Evolutionary conservation across 192 early-diverging fungal genomes (phyloP).

Genomic region (Linnemannia hyalina): DNA sequence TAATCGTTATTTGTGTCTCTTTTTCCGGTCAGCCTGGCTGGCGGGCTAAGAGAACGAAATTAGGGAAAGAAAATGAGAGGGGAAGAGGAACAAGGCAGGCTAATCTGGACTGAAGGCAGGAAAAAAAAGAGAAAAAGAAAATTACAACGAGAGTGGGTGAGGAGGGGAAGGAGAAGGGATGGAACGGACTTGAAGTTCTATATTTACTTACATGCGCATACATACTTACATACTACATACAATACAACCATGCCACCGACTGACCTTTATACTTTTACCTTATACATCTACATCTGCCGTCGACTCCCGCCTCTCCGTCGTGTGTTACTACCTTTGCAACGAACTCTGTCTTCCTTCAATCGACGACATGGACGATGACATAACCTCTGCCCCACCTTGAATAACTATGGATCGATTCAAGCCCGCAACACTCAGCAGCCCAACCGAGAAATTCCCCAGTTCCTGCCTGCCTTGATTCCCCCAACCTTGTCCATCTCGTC

Average conservation of each 20-base stretch:
- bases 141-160: not conserved
- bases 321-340: not conserved
- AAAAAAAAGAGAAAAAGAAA: not conserved
- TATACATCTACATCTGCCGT: constrained; percentile 4
- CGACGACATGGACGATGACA: not conserved
- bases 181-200: constrained; percentile 21
- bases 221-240: not conserved
- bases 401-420: constrained; percentile 10
- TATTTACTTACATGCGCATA: constrained; percentile 27
- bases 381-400: not conserved
- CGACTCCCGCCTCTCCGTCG: not conserved
- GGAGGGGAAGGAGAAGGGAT: not conserved
- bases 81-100: not conserved
- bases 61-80: not conserved
- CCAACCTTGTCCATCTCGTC: constrained; percentile 49
- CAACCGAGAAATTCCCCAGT: constrained; percentile 61
- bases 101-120: not conserved
- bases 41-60: not conserved
- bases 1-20: constrained; percentile 15
- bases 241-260: not conserved
- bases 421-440: constrained; percentile 36
- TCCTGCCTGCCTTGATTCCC: constrained; percentile 53
- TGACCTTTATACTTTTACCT: constrained; percentile 13
- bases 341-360: not conserved
- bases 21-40: not conserved